phyloP scores from a whole-genome alignment of 768 basidiomycete species.

The Mycena amicta region DNA sequence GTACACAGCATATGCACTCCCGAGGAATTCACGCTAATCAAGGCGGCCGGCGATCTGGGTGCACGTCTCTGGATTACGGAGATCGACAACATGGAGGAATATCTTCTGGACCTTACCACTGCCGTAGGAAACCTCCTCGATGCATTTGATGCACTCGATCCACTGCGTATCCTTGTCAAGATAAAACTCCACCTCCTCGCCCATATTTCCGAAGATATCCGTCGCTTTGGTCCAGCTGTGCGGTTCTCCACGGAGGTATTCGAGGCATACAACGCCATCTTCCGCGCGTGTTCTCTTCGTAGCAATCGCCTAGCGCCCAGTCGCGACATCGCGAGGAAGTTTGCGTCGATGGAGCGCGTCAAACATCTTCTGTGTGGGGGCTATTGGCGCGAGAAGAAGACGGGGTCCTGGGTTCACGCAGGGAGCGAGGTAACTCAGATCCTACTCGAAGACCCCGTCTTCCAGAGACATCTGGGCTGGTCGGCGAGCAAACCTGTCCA shows the following conservation, averaged over 20 bases:
- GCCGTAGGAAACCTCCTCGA: slow-evolving; percentile 23
- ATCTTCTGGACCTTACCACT: slow-evolving; percentile 5
- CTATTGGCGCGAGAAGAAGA: slow-evolving; percentile 9
- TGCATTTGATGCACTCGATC: slow-evolving; percentile 22
- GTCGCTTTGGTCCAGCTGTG: slow-evolving; percentile 27
- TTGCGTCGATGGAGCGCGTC: slow-evolving; percentile 19
- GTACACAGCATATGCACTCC: slow-evolving; percentile 5
- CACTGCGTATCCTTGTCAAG: slow-evolving; percentile 24
- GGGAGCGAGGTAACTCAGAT: slow-evolving; percentile 3
- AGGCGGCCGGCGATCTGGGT: slow-evolving; percentile 18
- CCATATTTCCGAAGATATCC: slow-evolving; percentile 25
- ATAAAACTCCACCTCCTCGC: slow-evolving; percentile 27
- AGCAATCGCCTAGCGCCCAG: slow-evolving; percentile 34
- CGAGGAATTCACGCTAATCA: slow-evolving; percentile 11
- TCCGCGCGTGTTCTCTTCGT: slow-evolving; percentile 25
- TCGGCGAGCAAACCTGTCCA: not conserved
- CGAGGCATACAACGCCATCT: slow-evolving; percentile 32
- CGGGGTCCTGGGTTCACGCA: slow-evolving; percentile 10
- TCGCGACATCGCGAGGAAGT: slow-evolving; percentile 20
- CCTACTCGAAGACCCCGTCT: slow-evolving; percentile 1
- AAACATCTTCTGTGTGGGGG: slow-evolving; percentile 23
- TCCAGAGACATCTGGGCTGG: slow-evolving; percentile 23
- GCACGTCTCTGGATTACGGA: slow-evolving; percentile 24
- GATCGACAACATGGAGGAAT: slow-evolving; percentile 21
- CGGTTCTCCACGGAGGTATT: slow-evolving; percentile 29